phyloP scores from a whole-genome alignment of 2,329 filamentous ascomycete species.

The Trichophyton rubrum region DNA sequence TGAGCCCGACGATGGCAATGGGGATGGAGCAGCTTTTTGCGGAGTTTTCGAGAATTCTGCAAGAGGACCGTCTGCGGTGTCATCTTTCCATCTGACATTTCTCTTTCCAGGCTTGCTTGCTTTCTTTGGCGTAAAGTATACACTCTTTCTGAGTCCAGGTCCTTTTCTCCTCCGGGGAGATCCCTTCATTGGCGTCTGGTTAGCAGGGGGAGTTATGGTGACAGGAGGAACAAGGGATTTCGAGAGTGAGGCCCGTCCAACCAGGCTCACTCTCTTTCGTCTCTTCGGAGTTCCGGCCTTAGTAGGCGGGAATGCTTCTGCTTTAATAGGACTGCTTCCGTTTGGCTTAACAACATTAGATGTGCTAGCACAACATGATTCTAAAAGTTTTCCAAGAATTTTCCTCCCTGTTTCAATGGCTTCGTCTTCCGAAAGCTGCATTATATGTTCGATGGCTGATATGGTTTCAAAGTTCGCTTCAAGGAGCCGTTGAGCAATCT shows the following conservation, averaged over 20 bases:
- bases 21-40: slow-evolving; percentile 49
- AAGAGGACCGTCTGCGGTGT: slow-evolving; percentile 66
- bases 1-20: slow-evolving; percentile 36
- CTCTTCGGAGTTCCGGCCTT: slow-evolving; percentile 67
- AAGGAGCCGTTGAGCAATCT: slow-evolving; percentile 68
- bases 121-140: slow-evolving; percentile 73
- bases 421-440: slow-evolving; percentile 69
- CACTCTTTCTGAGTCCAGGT: slow-evolving; percentile 51
- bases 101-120: slow-evolving; percentile 49
- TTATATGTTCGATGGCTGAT: slow-evolving; percentile 65
- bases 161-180: slow-evolving; percentile 70
- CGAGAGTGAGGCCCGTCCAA: slow-evolving; percentile 12
- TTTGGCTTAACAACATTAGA: slow-evolving; percentile 87
- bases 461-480: slow-evolving; percentile 88
- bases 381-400: slow-evolving; percentile 65
- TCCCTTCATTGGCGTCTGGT: slow-evolving; percentile 54
- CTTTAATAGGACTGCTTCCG: slow-evolving; percentile 42
- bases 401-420: slow-evolving; percentile 67
- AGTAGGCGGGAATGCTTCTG: slow-evolving; percentile 54
- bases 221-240: slow-evolving; percentile 5
- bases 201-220: slow-evolving; percentile 14
- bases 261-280: slow-evolving; percentile 41
- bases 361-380: slow-evolving; percentile 59
- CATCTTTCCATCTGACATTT: slow-evolving; percentile 82
- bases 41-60: slow-evolving; percentile 90